Percentiles rank a stretch among this genome's conserved stretches.
phyloP scores from a whole-genome alignment of 495 filamentous ascomycete species.

The Bacidia rubella region DNA sequence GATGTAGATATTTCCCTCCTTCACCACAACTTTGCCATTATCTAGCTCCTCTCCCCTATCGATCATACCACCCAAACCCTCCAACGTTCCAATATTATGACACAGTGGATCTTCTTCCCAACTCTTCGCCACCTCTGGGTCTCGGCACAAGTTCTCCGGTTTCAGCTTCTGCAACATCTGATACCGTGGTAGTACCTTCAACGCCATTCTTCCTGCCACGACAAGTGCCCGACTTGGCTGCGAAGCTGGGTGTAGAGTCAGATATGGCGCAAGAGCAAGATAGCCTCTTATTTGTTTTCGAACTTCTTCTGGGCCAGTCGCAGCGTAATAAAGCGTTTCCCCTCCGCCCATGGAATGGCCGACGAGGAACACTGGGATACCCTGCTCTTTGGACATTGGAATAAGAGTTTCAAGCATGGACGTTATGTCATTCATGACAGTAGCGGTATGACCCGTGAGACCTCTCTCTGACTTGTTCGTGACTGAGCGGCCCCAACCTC shows the following conservation, averaged over 20 bases:
- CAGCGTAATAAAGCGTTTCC: conserved; percentile 43
- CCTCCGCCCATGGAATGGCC: conserved; percentile 82
- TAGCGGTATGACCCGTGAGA: conserved; percentile 53
- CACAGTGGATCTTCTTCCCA: conserved; percentile 49
- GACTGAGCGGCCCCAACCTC: conserved; percentile 48
- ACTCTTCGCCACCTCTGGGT: conserved; percentile 41
- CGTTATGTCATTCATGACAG: conserved; percentile 63
- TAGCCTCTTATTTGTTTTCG: conserved; percentile 42
- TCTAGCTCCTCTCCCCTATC: conserved; percentile 45
- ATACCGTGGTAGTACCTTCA: conserved; percentile 44
- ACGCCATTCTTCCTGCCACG: conserved; percentile 47
- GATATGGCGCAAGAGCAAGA: conserved; percentile 54
- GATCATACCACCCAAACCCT: conserved; percentile 60
- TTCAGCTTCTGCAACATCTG: conserved; percentile 47
- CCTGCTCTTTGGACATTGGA: conserved; percentile 15
- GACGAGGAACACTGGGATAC: conserved; percentile 63
- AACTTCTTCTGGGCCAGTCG: conserved; percentile 26
- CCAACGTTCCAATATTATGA: conserved; percentile 68
- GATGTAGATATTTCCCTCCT: conserved; percentile 21
- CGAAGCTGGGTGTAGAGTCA: conserved; percentile 49
- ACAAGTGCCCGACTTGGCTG: conserved; percentile 46
- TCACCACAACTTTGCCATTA: conserved; percentile 18
- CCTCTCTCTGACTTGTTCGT: conserved; percentile 40
- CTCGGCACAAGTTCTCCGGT: conserved; percentile 44
- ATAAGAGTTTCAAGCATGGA: conserved; percentile 44